Evolutionary conservation across 176 grass and related monocot genomes (phyloP).

Genomic region (Canna indica): DNA sequence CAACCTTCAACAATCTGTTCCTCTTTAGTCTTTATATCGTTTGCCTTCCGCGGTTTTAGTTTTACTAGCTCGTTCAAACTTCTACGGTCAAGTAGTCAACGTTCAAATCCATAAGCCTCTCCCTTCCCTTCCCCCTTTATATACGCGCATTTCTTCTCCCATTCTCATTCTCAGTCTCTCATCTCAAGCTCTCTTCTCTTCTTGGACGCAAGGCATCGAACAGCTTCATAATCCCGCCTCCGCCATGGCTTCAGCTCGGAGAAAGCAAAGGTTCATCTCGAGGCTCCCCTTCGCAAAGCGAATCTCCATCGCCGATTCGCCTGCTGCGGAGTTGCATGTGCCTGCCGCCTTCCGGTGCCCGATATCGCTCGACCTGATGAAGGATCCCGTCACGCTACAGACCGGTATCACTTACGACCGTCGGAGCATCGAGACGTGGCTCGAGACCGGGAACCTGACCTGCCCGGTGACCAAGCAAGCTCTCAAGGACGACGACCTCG

Average conservation of each 20-base stretch:
- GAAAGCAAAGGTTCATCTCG: not conserved
- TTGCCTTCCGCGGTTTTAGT: not conserved
- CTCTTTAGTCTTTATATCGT: no score
- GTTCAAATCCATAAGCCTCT: not conserved
- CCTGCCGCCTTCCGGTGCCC: conserved; percentile 69
- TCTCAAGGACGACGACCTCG: conserved; percentile 33
- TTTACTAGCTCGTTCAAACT: not conserved
- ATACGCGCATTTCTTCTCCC: not conserved
- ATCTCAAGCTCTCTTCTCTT: no score
- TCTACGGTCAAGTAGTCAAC: conserved; percentile 7
- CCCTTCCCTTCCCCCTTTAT: not conserved
- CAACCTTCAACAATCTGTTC: no score
- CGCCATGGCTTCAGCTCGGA: conserved; percentile 1
- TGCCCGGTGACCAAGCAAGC: conserved; percentile 58
- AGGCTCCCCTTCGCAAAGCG: not conserved
- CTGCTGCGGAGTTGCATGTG: conserved; percentile 11
- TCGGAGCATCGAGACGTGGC: conserved; percentile 66
- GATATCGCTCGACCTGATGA: conserved; percentile 86
- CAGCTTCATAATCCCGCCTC: not conserved
- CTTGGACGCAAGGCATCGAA: not conserved
- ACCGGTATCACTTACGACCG: conserved; percentile 83
- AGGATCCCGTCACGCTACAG: conserved; percentile 59
- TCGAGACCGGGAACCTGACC: conserved; percentile 30
- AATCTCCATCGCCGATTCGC: not conserved
- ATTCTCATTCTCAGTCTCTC: no score